These are phyloP conservation scores for Saccharum officinarum DNA, from an alignment of 176 grass and related monocot genomes.

Conservation along the genomic window DNA sequence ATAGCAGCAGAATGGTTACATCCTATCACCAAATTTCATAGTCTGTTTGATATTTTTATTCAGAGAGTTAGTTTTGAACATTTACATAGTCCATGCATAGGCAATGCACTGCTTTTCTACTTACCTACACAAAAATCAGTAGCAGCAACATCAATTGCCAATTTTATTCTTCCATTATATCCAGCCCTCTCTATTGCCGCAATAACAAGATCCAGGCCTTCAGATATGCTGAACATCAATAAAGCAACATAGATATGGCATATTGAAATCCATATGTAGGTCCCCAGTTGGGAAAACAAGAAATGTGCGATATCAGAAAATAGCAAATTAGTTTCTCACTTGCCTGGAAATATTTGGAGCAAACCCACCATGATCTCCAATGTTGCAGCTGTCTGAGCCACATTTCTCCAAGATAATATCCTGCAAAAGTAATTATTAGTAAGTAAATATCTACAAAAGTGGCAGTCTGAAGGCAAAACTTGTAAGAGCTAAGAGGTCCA, in stretches of 20 bases:
- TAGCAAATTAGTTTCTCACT: slow-evolving; percentile 37
- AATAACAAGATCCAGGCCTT: slow-evolving; percentile 93
- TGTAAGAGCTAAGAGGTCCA: not conserved
- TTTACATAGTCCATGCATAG: not conserved
- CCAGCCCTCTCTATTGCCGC: slow-evolving; percentile 91
- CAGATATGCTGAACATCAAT: slow-evolving; percentile 63
- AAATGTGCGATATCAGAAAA: slow-evolving; percentile 13
- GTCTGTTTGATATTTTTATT: slow-evolving; percentile 4
- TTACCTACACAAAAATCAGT: slow-evolving; percentile 96
- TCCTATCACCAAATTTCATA: not conserved
- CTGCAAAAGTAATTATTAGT: slow-evolving; percentile 42
- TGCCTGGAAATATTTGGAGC: slow-evolving; percentile 96
- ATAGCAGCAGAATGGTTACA: not conserved
- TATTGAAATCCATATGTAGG: slow-evolving; percentile 29
- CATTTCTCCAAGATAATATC: slow-evolving; percentile 73
- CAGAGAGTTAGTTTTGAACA: not conserved
- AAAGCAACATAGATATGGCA: slow-evolving; percentile 33
- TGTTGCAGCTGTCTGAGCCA: slow-evolving; percentile 71
- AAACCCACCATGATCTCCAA: slow-evolving; percentile 89
- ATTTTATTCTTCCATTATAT: slow-evolving; percentile 92
- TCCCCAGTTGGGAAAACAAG: not conserved
- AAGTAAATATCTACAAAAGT: slow-evolving; percentile 13
- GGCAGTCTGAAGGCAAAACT: not conserved
- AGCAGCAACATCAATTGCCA: slow-evolving; percentile 81
- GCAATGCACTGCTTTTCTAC: slow-evolving; percentile 10